Evolutionary conservation across 495 filamentous ascomycete genomes (phyloP).

Genomic region (Copromyces sp.): DNA sequence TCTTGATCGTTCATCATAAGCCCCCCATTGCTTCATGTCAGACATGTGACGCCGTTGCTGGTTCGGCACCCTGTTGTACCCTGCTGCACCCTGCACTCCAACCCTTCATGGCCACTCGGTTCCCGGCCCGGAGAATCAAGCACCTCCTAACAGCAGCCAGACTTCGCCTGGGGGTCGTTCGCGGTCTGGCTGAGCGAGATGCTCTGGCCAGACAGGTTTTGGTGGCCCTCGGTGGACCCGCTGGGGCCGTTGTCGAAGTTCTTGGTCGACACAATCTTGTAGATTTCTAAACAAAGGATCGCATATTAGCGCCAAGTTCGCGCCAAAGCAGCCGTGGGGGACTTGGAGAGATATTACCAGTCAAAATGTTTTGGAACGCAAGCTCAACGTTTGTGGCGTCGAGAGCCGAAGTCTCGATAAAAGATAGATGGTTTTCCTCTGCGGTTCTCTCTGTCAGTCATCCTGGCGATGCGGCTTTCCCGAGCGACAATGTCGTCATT

Average conservation of each 20-base stretch:
- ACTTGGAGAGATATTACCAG: conserved; percentile 51
- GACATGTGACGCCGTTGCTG: conserved; percentile 40
- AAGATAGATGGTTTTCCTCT: conserved; percentile 93
- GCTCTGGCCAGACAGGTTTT: conserved; percentile 63
- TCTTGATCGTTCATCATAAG: conserved; percentile 12
- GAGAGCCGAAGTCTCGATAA: conserved; percentile 98
- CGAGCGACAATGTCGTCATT: background rate
- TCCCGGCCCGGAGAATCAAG: conserved; percentile 12
- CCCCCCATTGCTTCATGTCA: conserved; percentile 22
- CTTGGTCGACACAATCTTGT: conserved; percentile 98
- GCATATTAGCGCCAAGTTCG: background rate
- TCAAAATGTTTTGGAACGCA: conserved; percentile 98
- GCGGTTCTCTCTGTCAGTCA: conserved; percentile 9
- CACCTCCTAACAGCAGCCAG: conserved; percentile 69
- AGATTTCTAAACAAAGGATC: conserved; percentile 63
- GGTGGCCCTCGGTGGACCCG: conserved; percentile 54
- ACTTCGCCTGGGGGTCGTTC: conserved; percentile 52
- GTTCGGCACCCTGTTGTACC: conserved; percentile 23
- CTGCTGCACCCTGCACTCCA: background rate
- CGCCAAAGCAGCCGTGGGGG: background rate
- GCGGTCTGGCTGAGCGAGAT: conserved; percentile 75
- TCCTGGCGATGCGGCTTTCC: background rate
- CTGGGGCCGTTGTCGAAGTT: conserved; percentile 60
- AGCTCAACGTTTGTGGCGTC: conserved; percentile 99
- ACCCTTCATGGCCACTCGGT: conserved; percentile 20